Evolutionary conservation across 495 filamentous ascomycete species (phyloP), one percentile per base, ranked within the genome.

Genomic region (Filosporella fistucella): DNA sequence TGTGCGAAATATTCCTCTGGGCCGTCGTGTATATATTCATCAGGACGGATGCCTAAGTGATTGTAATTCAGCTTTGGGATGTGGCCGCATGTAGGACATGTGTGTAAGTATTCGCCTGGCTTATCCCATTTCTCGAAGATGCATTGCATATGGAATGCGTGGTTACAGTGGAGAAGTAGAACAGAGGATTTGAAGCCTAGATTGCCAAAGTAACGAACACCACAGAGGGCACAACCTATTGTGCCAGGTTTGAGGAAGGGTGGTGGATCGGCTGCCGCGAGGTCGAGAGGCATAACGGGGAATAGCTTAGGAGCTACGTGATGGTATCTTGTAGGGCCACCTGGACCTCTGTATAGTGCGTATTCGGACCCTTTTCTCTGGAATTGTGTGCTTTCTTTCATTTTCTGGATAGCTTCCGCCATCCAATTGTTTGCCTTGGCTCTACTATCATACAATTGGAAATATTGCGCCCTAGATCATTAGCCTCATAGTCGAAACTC

Each of bases 41-140:
- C n/a, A n/a, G n/a, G n/a, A n/a, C n/a, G n/a, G n/a, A n/a, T n/a
- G n/a, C n/a, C n/a, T n/a, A n/a, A n/a, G n/a, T n/a, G n/a, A n/a
- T n/a, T n/a, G n/a, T n/a, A n/a, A n/a, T n/a, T n/a, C n/a, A n/a
- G n/a, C n/a, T n/a, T n/a, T n/a, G n/a, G n/a, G n/a, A n/a, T n/a
- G n/a, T n/a, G n/a, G n/a, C n/a, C n/a, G n/a, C n/a, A n/a, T n/a
- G n/a, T n/a, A n/a, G n/a, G n/a, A n/a, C n/a, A n/a, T n/a, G n/a
- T n/a, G n/a, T n/a, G n/a, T n/a, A n/a, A n/a, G n/a, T n/a, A n/a
- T n/a, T n/a, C n/a, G 16, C 30, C 40, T 30, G 40, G 39, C 1
- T 37, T 3, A 16, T 51, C 40, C 50, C 50, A 53, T n/a, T 42
- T 42, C 1, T 33, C n/a, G 21, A 50, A 40, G 14, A 55, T 42